These are phyloP conservation scores for Cystobasidium tubakii DNA, from an alignment of 768 basidiomycete genomes.

Conservation along the genomic window DNA sequence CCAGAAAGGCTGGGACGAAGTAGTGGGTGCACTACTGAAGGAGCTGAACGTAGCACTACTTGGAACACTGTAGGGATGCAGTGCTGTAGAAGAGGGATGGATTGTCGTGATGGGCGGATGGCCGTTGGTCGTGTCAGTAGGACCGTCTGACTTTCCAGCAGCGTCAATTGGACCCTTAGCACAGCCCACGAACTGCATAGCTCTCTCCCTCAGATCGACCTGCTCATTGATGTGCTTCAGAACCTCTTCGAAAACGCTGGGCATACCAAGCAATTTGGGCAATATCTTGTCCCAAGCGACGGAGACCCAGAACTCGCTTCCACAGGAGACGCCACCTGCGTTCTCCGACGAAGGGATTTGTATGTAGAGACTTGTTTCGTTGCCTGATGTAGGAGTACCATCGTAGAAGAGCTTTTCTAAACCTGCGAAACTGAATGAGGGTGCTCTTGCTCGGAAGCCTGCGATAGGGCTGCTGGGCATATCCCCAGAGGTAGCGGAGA, in stretches of 20 bases:
- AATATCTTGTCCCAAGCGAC: neutral
- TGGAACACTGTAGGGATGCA: neutral
- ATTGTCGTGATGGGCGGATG: too few species aligned
- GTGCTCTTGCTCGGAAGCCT: neutral
- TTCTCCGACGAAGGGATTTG: slow-evolving; percentile 7
- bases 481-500: neutral
- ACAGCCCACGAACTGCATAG: neutral
- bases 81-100: neutral
- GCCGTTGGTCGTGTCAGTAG: slow-evolving; percentile 10
- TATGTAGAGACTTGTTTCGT: slow-evolving; percentile 13
- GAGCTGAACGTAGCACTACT: neutral
- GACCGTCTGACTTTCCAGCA: neutral
- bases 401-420: slow-evolving; percentile 13
- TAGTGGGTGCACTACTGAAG: neutral
- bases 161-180: neutral
- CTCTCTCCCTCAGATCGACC: neutral
- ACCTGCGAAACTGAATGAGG: neutral
- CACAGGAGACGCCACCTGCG: neutral
- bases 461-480: neutral
- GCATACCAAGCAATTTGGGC: neutral
- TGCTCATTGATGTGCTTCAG: neutral
- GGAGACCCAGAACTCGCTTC: slow-evolving; percentile 31
- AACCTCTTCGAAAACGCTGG: neutral
- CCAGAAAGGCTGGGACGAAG: neutral
- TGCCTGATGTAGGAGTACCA: slow-evolving; percentile 2